Evolutionary conservation across 2,329 filamentous ascomycete genomes (phyloP).

Genomic region (Cladosporium sp.): DNA sequence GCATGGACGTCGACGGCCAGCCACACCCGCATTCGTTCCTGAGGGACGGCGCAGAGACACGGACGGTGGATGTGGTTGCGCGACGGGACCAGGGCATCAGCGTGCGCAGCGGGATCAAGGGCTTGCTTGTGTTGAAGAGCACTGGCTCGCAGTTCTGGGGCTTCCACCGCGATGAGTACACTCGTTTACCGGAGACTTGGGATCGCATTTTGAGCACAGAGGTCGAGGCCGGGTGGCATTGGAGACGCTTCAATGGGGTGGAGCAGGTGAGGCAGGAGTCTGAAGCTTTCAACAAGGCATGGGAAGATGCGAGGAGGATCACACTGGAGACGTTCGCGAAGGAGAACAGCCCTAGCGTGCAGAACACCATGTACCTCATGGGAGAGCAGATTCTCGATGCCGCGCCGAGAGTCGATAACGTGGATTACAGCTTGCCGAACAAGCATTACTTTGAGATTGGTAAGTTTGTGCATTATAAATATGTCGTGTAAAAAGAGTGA

Average conservation of each 20-base stretch:
- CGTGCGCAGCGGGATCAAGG: slow-evolving; percentile 72
- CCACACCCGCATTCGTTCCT: slow-evolving; percentile 94
- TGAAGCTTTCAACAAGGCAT: slow-evolving; percentile 72
- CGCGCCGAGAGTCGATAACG: slow-evolving; percentile 65
- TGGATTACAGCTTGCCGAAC: slow-evolving; percentile 85
- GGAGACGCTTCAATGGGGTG: slow-evolving; percentile 65
- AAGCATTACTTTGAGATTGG: slow-evolving; percentile 98
- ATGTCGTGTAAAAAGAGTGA: not conserved
- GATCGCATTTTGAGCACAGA: slow-evolving; percentile 94
- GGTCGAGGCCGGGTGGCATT: slow-evolving; percentile 81
- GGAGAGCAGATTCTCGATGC: slow-evolving; percentile 74
- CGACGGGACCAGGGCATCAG: slow-evolving; percentile 64
- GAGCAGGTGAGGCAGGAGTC: slow-evolving; percentile 61
- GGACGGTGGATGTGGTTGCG: slow-evolving; percentile 71
- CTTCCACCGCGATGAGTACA: slow-evolving; percentile 90
- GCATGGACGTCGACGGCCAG: slow-evolving; percentile 79
- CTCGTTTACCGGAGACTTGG: slow-evolving; percentile 83
- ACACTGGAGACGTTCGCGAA: slow-evolving; percentile 89
- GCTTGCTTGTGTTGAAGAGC: slow-evolving; percentile 87
- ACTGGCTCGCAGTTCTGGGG: slow-evolving; percentile 95
- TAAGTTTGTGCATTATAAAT: slow-evolving; percentile 34
- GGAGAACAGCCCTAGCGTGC: slow-evolving; percentile 87
- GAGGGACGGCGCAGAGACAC: slow-evolving; percentile 82
- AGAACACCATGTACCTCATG: slow-evolving; percentile 99
- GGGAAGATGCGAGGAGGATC: slow-evolving; percentile 70